These are phyloP conservation scores for Strigomonas galati DNA, from an alignment of 208 protist species.

Conservation along the genomic window DNA sequence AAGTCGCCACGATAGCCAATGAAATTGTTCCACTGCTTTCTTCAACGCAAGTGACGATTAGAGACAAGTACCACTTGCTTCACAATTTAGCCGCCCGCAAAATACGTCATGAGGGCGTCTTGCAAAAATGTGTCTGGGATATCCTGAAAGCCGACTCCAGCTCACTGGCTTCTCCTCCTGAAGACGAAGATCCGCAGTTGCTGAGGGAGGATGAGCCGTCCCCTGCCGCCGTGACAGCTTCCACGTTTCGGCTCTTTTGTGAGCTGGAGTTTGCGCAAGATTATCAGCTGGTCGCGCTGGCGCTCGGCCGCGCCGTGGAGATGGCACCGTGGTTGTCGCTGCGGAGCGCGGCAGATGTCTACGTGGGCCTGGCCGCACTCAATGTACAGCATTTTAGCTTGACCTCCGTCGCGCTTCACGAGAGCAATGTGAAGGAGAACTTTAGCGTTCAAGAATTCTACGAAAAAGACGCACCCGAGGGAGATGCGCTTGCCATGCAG, in stretches of 20 bases:
- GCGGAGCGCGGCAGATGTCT: slow-evolving; percentile 37
- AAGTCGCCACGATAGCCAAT: too few relatives aligned
- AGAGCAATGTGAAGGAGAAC: slow-evolving; percentile 22
- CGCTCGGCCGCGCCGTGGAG: slow-evolving; percentile 70
- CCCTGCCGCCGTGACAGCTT: slow-evolving; percentile 27
- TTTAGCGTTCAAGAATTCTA: slow-evolving; percentile 25
- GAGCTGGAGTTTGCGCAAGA: slow-evolving; percentile 53
- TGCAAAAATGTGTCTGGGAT: slow-evolving; percentile 57
- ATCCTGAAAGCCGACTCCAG: slow-evolving; percentile 52
- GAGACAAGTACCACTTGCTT: slow-evolving; percentile 25
- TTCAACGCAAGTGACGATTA: background rate
- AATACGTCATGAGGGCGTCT: slow-evolving; percentile 63
- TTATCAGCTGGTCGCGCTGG: slow-evolving; percentile 59
- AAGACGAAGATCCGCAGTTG: background rate
- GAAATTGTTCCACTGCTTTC: too few relatives aligned
- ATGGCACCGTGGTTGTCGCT: slow-evolving; percentile 37
- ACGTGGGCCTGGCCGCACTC: slow-evolving; percentile 43
- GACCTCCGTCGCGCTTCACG: slow-evolving; percentile 51
- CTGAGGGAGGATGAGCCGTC: slow-evolving; percentile 23
- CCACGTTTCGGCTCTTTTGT: slow-evolving; percentile 50
- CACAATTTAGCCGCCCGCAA: slow-evolving; percentile 21
- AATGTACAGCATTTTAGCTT: slow-evolving; percentile 64
- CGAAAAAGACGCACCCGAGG: slow-evolving; percentile 12
- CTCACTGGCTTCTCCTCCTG: background rate
- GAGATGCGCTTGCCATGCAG: slow-evolving; percentile 43